Conservation (phyloP, 2,329 filamentous ascomycete species). For the Epichloe glyceriae region DNA sequence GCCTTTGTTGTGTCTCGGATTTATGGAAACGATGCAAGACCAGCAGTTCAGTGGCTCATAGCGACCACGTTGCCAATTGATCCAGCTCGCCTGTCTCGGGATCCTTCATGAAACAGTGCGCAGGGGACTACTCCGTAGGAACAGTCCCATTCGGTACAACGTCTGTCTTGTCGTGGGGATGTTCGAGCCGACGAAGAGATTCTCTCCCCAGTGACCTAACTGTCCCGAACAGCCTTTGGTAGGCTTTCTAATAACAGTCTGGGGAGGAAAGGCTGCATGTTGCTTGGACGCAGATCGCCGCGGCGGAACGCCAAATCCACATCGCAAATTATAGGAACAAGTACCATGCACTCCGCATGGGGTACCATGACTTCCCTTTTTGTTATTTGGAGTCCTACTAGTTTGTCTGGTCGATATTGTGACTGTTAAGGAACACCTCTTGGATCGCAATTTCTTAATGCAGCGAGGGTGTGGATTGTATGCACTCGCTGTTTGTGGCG, state of each 20-base stretch:
- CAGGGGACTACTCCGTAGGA: not conserved
- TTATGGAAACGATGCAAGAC: not conserved
- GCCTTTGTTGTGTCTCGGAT: not conserved
- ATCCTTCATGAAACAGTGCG: constrained; percentile 2
- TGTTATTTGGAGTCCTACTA: no score
- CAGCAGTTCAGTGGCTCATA: not conserved
- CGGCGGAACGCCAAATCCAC: not conserved
- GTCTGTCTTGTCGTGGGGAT: not conserved
- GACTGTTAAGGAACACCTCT: no score
- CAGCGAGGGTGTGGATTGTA: no score
- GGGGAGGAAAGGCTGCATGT: not conserved
- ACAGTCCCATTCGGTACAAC: no score
- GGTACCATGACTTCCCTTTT: no score
- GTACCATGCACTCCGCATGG: not conserved
- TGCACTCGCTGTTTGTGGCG: no score
- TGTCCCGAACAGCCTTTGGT: no score
- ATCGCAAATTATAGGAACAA: not conserved
- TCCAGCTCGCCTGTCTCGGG: not conserved
- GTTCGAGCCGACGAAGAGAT: not conserved
- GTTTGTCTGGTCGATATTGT: no score
- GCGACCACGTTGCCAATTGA: constrained; percentile 2
- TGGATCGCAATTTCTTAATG: no score
- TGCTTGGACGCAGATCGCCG: no score
- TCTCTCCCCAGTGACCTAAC: not conserved
- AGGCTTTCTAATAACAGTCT: not conserved